phyloP scores from a whole-genome alignment of 2,329 filamentous ascomycete genomes.

The Penicillium occitanis region DNA sequence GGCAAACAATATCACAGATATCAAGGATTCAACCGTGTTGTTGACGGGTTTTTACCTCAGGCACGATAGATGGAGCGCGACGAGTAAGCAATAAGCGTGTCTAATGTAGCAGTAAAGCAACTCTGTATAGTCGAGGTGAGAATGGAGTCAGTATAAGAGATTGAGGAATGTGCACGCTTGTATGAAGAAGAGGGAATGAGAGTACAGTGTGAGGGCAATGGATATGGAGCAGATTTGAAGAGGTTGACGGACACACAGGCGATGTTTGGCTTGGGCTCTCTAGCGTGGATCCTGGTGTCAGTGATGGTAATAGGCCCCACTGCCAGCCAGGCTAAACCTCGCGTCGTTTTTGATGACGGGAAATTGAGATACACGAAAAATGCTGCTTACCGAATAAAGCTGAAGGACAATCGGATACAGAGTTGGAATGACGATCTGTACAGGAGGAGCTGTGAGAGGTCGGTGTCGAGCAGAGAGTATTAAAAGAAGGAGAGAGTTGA shows the following conservation, averaged over 20 bases:
- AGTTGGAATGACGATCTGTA: constrained; percentile 16
- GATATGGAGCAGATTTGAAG: constrained; percentile 28
- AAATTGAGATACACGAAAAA: constrained; percentile 7
- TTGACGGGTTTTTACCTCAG: constrained; percentile 13
- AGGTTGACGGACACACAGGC: constrained; percentile 34
- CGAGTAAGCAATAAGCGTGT: constrained; percentile 19
- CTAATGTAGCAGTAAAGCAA: constrained; percentile 4
- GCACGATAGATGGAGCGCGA: constrained; percentile 17
- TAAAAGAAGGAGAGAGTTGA: background rate
- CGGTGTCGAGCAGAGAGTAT: background rate
- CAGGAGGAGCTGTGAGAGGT: background rate
- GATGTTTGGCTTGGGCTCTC: constrained; percentile 43
- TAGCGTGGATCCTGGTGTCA: constrained; percentile 42
- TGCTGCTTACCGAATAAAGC: constrained; percentile 19
- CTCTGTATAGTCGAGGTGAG: constrained; percentile 7
- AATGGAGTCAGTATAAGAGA: constrained; percentile 19
- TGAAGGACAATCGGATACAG: constrained; percentile 14
- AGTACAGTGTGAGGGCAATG: constrained; percentile 6
- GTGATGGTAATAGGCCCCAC: constrained; percentile 36
- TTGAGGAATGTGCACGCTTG: constrained; percentile 18
- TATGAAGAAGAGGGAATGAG: constrained; percentile 13
- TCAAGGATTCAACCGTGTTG: background rate
- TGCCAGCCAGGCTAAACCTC: constrained; percentile 25
- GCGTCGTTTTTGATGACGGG: constrained; percentile 12
- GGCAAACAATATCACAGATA: background rate